Base-by-base conservation (phyloP, 164 flowering plant genomes). In the Houttuynia cordata region DNA sequence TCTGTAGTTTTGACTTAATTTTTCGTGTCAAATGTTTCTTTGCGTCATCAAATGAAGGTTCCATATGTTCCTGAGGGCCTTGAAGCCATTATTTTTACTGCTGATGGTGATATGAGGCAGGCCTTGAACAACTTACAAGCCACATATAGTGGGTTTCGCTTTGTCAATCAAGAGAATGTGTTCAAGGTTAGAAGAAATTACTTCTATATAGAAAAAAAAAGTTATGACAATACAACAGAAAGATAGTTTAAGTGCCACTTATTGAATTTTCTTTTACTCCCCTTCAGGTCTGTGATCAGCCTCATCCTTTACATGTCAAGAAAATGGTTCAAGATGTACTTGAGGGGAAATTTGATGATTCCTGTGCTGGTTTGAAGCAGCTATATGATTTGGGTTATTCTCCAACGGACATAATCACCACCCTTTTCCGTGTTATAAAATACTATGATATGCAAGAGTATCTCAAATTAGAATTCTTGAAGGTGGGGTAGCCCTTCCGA, bases 71-170 rank as follows among this genome's bases (percentile, higher is more conserved):
- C 96, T 10, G 95, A 91, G 78, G 99, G 97, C 25, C 95, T 94
- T 69, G 97, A 91, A 73, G 99, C 97, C n/a, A 85, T 94, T 53
- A 88, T 94, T 54, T 94, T 94, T 71, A 94, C 97, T 51, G 96
- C 99, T 74, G 99, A 94, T 83, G 99, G 99, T 62, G 99, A 94
- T 66, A 94, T 94, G 97, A 82, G 99, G 72, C 99, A 94, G 71
- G 99, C 96, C 25, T 73, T 94, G 74, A 94, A 94, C 58, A 93
- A 93, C 74, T 76, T 93, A 81, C 99, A 93, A 75, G 99, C 99
- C 18, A 93, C 96, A 25, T 71, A 57, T 66, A 90, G 96, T 68
- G 99, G 99, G 50, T 93, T 93, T 67, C 93, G 89, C 25, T 91
- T 94, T 76, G 88, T 94, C 74, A 91, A 84, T 84, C 96, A 85